Evolutionary conservation across 768 basidiomycete genomes (phyloP).

Genomic region (Stropharia rugosoannulata): DNA sequence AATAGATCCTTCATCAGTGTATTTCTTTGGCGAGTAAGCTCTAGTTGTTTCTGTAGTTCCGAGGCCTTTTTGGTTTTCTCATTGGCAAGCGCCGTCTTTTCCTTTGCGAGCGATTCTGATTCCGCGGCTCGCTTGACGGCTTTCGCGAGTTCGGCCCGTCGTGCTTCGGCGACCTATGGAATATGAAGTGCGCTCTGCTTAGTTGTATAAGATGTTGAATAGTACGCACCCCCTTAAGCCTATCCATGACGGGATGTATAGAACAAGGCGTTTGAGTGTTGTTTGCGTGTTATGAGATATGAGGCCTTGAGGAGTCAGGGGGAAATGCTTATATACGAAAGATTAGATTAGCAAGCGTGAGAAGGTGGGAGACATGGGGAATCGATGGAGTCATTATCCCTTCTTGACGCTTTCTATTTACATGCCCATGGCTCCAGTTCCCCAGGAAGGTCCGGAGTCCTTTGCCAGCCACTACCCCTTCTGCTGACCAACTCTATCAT

Average conservation of each 20-base stretch:
- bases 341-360: slow-evolving; percentile 29
- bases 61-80: slow-evolving; percentile 21
- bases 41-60: slow-evolving; percentile 21
- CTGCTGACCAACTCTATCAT: slow-evolving; percentile 22
- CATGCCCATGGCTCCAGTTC: slow-evolving; percentile 62
- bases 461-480: slow-evolving; percentile 4
- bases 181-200: slow-evolving; percentile 4
- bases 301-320: too few species aligned
- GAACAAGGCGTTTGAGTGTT: slow-evolving; percentile 7
- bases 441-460: slow-evolving; percentile 68
- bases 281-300: too few species aligned
- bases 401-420: slow-evolving; percentile 4
- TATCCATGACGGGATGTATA: slow-evolving; percentile 13
- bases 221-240: slow-evolving; percentile 16
- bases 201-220: background rate
- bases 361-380: slow-evolving; percentile 16
- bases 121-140: slow-evolving; percentile 24
- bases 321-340: background rate
- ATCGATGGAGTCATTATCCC: slow-evolving; percentile 22
- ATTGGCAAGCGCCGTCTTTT: slow-evolving; percentile 16
- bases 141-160: slow-evolving; percentile 22
- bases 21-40: slow-evolving; percentile 18
- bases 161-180: slow-evolving; percentile 20
- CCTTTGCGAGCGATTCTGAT: slow-evolving; percentile 22
- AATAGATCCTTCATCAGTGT: slow-evolving; percentile 20